Evolutionary conservation across 805 yeast genomes (phyloP).

Genomic region (Torulaspora microellipsoides): DNA sequence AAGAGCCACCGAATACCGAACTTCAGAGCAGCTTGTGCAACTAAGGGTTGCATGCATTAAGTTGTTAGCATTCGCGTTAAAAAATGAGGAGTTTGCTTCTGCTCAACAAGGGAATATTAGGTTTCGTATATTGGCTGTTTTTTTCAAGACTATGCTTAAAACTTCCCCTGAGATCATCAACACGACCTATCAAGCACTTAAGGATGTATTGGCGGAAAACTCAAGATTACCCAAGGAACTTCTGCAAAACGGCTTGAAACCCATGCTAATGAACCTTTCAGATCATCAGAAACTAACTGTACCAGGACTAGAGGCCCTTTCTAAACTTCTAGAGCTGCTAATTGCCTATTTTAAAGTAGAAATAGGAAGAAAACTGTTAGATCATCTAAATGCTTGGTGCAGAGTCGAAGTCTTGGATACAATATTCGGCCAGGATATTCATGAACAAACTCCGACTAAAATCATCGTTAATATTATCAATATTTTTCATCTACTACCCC

Average conservation of each 20-base stretch:
- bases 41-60: constrained; percentile 86
- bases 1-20: constrained; percentile 77
- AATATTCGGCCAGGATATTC: constrained; percentile 74
- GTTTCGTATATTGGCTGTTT: constrained; percentile 83
- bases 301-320: constrained; percentile 85
- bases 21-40: constrained; percentile 82
- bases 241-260: constrained; percentile 90
- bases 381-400: constrained; percentile 95
- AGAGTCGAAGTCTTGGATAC: constrained; percentile 72
- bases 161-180: constrained; percentile 82
- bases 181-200: constrained; percentile 88
- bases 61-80: constrained; percentile 73
- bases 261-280: constrained; percentile 90
- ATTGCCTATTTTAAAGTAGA: constrained; percentile 95
- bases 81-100: constrained; percentile 76
- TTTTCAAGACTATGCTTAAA: constrained; percentile 87
- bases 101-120: constrained; percentile 74
- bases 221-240: constrained; percentile 89
- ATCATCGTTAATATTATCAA: constrained; percentile 86
- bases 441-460: constrained; percentile 74
- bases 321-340: constrained; percentile 75
- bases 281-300: constrained; percentile 90
- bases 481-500: constrained; percentile 86
- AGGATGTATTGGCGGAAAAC: constrained; percentile 76
- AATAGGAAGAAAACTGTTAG: constrained; percentile 87